Base-by-base conservation (phyloP, 2,329 filamentous ascomycete genomes). In the Fusarium sp. region DNA sequence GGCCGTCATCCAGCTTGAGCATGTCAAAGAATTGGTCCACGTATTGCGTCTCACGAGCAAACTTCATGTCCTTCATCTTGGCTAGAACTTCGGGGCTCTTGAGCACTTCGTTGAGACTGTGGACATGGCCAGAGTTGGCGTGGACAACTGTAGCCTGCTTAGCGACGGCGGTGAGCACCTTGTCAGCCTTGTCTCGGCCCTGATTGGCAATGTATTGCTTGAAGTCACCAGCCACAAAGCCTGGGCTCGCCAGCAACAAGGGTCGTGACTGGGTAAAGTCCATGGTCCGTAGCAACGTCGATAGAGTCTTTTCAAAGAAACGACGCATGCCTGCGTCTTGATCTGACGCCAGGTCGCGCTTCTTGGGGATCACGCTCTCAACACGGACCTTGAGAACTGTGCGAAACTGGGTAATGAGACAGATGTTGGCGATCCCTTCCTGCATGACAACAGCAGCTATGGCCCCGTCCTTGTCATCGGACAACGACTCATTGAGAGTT, bases 401-500 rank as follows among this genome's bases (percentile, higher is more conserved):
- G 73, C 94, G 92, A 78, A 92, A 91, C 76, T 94, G 90, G 3
- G 92, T 95, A 59, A 96, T 92, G 23, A 95, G 86, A 79, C 93
- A 95, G 69, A 96, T 92, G 78, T 95, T 94, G 61, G 94, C 92
- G 15, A 93, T 80, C 15, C 93, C 92, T 75, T 98, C 95, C 75
- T 97, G 93, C 92, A 99, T 95, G 27, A 98, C 93, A 1, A 98
- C 91, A 0, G 96, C 95, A 59, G 94, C 94, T 16, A 97, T 87
- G 66, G 95, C 92, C 1, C 94, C 94, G 66, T 92, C 90, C 75
- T 91, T 91, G 70, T 94, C 91, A 72, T 93, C 90, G 73, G 93
- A 91, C 13, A 95, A 87, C 1, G 94, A 92, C 78, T 97, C 94
- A 60, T 88, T 86, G 11, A 99, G 87, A 47, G 93, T 91, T 63